phyloP scores from a whole-genome alignment of 2,329 filamentous ascomycete genomes.

The Ophiocordyceps unilateralis region DNA sequence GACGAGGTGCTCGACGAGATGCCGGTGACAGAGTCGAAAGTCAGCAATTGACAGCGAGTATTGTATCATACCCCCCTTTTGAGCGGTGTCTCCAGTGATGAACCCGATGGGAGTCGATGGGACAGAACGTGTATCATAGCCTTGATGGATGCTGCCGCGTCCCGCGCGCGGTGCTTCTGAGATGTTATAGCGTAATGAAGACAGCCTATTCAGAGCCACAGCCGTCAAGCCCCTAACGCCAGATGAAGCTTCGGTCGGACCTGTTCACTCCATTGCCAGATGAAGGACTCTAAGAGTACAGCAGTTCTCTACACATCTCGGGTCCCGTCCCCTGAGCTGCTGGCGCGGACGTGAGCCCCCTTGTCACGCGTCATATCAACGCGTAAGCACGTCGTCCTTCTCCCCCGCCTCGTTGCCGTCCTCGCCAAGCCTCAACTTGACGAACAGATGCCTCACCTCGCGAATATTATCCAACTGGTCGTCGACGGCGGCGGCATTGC shows the following conservation, averaged over 20 bases:
- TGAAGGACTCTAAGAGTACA: too few relatives aligned
- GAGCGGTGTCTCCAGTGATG: background rate
- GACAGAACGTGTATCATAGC: background rate
- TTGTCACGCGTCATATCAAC: background rate
- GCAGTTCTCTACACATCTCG: background rate
- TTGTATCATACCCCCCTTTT: background rate
- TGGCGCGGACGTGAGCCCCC: too few relatives aligned
- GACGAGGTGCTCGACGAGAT: too few relatives aligned
- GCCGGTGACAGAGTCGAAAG: background rate
- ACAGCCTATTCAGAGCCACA: background rate
- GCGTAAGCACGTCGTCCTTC: background rate
- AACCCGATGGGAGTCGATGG: background rate
- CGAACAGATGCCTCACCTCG: constrained; percentile 60
- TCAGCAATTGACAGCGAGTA: background rate
- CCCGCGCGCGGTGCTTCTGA: background rate
- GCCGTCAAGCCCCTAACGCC: background rate
- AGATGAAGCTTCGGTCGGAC: background rate
- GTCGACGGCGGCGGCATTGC: constrained; percentile 42
- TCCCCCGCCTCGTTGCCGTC: background rate
- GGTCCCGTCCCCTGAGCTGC: too few relatives aligned
- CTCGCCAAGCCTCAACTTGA: constrained; percentile 27
- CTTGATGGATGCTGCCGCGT: background rate
- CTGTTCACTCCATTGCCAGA: background rate
- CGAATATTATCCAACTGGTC: constrained; percentile 47
- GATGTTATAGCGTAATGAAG: background rate